Base-by-base conservation (phyloP, 2,329 filamentous ascomycete genomes). In the Exophiala dermatitidis region DNA sequence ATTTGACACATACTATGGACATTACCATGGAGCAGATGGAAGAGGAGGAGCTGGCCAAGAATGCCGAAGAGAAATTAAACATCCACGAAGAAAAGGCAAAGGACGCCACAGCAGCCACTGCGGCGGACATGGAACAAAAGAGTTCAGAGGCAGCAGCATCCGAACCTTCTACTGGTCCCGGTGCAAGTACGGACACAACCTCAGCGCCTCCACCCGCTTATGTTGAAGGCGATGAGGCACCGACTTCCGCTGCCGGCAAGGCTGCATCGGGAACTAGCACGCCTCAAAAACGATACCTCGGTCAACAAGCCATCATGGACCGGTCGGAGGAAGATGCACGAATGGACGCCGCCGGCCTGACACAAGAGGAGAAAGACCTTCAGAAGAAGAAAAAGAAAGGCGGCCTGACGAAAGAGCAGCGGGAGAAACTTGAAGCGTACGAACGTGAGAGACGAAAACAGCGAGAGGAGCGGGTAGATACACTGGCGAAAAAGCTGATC, bases 1-100 rank as follows among this genome's bases (percentile, higher is more conserved):
- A 98, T 67, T 79, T 98, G 50, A 97, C 91, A 12, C 89, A 90
- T 66, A 95, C 90, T 42, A 97, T 98, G 91, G 93, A 98, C 66
- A 97, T 98, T 62, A 90, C 89, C 19, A 91, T 90, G 83, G 78
- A 87, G 52, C 83, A 84, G 57, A 82, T 83, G 69, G 88, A 89
- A 64, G 85, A 86, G 62, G 82, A 85, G 57, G 83, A 80, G 43
- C 73, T 74, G 2, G 76, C 69, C 2, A 73, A 76, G 30, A 74
- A 77, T 36, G 78, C 77, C 3, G 77, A 78, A 10, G 68, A 71
- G 55, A 74, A 75, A 38, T 61, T 74, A 4, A 66, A 75, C 50
- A 65, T 74, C 10, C 72, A 74, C 19, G 73, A 77, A 5, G 63
- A 67, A 33, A 71, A 74, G 42, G 71, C 70, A 8, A 73, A 72